Evolutionary conservation across 371 early-diverging fungal genomes (phyloP).

Genomic region (Lichtheimia hyalospora): DNA sequence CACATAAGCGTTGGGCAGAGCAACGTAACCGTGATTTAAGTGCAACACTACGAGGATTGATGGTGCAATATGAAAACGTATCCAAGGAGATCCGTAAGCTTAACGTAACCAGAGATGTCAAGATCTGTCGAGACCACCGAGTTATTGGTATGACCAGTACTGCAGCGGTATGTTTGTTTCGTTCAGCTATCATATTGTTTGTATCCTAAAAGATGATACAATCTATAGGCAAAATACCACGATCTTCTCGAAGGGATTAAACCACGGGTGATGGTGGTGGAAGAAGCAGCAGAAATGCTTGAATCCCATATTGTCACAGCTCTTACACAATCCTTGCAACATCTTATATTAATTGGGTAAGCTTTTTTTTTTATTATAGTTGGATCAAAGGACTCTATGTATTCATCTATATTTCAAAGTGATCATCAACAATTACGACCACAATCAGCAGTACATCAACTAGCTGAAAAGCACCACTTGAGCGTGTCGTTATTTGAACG

Average conservation of each 20-base stretch:
- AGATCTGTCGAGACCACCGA: constrained; percentile 44
- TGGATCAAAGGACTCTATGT: no score
- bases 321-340: constrained; percentile 55
- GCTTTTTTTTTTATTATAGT: neutral
- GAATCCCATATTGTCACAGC: constrained; percentile 71
- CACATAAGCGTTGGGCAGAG: constrained; percentile 60
- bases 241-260: constrained; percentile 48
- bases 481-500: constrained; percentile 74
- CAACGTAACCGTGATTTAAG: constrained; percentile 29
- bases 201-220: neutral
- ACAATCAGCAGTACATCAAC: constrained; percentile 48
- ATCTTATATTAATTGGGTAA: constrained; percentile 70
- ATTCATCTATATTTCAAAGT: constrained; percentile 19
- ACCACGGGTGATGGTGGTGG: constrained; percentile 62
- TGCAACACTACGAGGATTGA: constrained; percentile 26
- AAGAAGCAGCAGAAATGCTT: constrained; percentile 78
- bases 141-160: constrained; percentile 75
- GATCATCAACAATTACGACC: constrained; percentile 76
- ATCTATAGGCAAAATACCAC: constrained; percentile 66
- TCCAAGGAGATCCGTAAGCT: constrained; percentile 44
- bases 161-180: constrained; percentile 57
- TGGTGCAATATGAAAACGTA: constrained; percentile 34
- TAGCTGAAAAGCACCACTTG: constrained; percentile 49
- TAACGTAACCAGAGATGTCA: constrained; percentile 38
- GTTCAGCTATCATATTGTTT: neutral